Evolutionary conservation across 495 filamentous ascomycete genomes (phyloP).

Genomic region (Daldinia bambusicola): DNA sequence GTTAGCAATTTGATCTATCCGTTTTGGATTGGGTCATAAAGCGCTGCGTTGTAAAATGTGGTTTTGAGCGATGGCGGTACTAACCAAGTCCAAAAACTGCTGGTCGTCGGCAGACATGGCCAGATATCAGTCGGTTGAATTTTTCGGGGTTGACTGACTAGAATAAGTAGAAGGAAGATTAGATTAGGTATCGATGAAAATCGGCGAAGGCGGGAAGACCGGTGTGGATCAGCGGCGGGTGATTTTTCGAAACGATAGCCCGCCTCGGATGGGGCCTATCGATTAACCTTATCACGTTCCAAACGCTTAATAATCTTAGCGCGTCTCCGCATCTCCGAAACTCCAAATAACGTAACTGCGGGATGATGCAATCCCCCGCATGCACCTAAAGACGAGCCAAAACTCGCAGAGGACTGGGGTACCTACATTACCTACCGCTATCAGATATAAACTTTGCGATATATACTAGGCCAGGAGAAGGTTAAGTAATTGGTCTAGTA

Average conservation of each 20-base stretch:
- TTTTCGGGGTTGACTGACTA: background rate
- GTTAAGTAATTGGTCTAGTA: no score
- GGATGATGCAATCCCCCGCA: constrained; percentile 2
- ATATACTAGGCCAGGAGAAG: no score
- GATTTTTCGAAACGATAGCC: constrained; percentile 10
- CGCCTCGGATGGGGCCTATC: background rate
- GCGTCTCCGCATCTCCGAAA: background rate
- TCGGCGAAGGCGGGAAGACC: constrained; percentile 21
- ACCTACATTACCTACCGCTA: no score
- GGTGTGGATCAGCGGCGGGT: constrained; percentile 15
- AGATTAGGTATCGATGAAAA: constrained; percentile 22
- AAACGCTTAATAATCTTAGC: background rate
- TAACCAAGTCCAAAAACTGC: constrained; percentile 69
- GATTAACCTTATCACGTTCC: background rate
- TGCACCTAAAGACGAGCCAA: background rate
- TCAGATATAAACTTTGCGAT: no score
- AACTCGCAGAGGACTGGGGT: background rate
- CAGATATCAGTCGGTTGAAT: constrained; percentile 10
- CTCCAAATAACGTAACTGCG: background rate
- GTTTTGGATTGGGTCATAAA: constrained; percentile 1
- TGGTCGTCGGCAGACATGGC: constrained; percentile 71
- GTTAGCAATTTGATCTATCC: constrained; percentile 28
- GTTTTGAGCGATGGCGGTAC: constrained; percentile 38
- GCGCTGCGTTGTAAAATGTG: no score
- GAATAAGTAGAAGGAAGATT: background rate